These are phyloP conservation scores for Suillus weaverae DNA, from an alignment of 768 basidiomycete genomes.

Conservation along the genomic window DNA sequence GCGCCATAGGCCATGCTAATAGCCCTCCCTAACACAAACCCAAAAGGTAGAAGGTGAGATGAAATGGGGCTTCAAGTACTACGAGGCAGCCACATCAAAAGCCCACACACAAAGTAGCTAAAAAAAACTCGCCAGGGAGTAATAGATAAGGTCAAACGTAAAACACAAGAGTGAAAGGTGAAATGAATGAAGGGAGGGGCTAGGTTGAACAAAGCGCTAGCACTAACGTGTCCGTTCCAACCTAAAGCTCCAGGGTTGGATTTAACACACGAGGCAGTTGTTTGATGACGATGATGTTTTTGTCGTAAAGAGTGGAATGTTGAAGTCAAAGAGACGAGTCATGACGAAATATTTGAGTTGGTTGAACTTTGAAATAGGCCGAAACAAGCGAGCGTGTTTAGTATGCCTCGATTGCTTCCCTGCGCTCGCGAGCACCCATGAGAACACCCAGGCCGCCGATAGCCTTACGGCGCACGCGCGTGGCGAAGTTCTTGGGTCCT, in stretches of 20 bases:
- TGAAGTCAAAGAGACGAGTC: conserved; percentile 16
- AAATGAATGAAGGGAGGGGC: conserved; percentile 7
- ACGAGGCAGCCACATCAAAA: conserved; percentile 1
- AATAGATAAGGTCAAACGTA: conserved; percentile 3
- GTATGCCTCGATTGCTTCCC: conserved; percentile 72
- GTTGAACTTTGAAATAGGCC: conserved; percentile 1
- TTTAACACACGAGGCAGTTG: conserved; percentile 2
- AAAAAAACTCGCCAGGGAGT: conserved; percentile 1
- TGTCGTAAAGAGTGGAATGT: conserved; percentile 20
- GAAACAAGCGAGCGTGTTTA: conserved; percentile 33
- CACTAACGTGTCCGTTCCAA: conserved; percentile 14
- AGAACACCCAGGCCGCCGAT: conserved; percentile 78
- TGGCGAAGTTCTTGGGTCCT: conserved; percentile 86
- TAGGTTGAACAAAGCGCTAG: conserved; percentile 8
- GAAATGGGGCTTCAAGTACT: not conserved
- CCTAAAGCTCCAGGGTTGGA: conserved; percentile 5
- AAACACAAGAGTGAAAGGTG: conserved; percentile 4
- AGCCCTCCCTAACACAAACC: not conserved
- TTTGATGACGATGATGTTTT: not conserved
- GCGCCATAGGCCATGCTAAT: not conserved
- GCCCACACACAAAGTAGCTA: not conserved
- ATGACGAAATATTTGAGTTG: conserved; percentile 10
- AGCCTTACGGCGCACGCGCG: conserved; percentile 80
- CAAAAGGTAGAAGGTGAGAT: not conserved
- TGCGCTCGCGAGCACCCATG: conserved; percentile 78